Base-by-base conservation (phyloP, 768 basidiomycete genomes). In the Naganishia vaughanmartiniae region DNA sequence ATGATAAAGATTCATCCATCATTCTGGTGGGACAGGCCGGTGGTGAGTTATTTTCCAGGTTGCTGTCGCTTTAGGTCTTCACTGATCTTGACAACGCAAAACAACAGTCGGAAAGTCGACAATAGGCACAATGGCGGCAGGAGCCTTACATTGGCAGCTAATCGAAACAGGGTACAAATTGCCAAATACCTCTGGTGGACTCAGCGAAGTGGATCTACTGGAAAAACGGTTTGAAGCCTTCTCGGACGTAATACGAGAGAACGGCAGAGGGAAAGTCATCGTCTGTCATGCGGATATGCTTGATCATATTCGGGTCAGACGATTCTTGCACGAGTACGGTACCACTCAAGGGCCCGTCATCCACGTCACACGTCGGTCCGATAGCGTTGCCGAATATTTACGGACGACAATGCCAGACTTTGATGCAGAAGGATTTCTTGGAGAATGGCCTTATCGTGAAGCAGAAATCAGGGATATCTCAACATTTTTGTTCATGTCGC, bases 31-130 rank as follows among this genome's bases (percentile, higher is more conserved):
- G 71, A 51, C 54, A 58, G 46, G 26, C 56, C 2, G 71, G 71
- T 4, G 66, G 71, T 72, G 34, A 65, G 71, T 65, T 19, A 1
- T 2, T 17, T 33, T 34, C 28, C 9, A 1, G 7, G 1, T 12
- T 34, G 24, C 14, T 48, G 12, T 68, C 7, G n/a, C 28, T 34
- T 0, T 58, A 14, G 4, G 4, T 26, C 3, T 34, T 0, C 28
- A 51, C 42, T 24, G 26, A 31, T n/a, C 26, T 31, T 39, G 11
- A 24, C 24, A 17, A 48, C 21, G 33, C 15, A 12, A 26, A 19
- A 39, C 31, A 19, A 3, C 58, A 72, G 71, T 68, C 6, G 71
- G 71, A 1, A 72, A 72, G 36, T 72, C 71, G 11, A 72, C 71
- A 19, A 34, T 72, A 33, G 66, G 66, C 30, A 48, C 46, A 4